These are phyloP conservation scores for Penicillium cataractarum DNA, from an alignment of 495 filamentous ascomycete genomes.

Conservation along the genomic window DNA sequence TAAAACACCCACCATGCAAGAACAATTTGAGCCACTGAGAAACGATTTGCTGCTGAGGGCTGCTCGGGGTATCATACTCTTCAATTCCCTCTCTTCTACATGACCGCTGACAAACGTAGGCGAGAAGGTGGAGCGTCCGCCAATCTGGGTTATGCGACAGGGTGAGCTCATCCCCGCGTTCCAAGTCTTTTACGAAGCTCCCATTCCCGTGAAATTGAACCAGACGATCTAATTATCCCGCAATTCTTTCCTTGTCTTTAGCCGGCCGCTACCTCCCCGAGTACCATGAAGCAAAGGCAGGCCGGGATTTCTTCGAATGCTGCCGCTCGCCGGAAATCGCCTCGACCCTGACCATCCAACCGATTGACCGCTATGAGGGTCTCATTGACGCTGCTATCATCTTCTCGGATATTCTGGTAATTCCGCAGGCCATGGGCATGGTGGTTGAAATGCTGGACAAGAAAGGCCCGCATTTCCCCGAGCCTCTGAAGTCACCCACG, in stretches of 20 bases:
- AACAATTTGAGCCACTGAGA: slow-evolving; percentile 75
- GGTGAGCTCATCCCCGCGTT: slow-evolving; percentile 53
- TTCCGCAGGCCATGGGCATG: slow-evolving; percentile 98
- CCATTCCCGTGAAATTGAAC: not conserved
- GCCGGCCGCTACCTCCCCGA: slow-evolving; percentile 97
- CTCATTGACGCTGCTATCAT: slow-evolving; percentile 97
- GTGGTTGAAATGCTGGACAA: slow-evolving; percentile 94
- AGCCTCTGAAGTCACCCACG: slow-evolving; percentile 74
- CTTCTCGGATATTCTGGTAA: slow-evolving; percentile 97
- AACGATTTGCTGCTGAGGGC: slow-evolving; percentile 90
- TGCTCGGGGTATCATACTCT: slow-evolving; percentile 68
- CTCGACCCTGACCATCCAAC: slow-evolving; percentile 88
- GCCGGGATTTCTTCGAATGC: slow-evolving; percentile 93
- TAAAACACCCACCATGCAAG: slow-evolving; percentile 53
- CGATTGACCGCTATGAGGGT: slow-evolving; percentile 85
- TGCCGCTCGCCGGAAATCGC: slow-evolving; percentile 92
- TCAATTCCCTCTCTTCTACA: slow-evolving; percentile 4
- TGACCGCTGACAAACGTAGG: slow-evolving; percentile 56
- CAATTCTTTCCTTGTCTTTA: slow-evolving; percentile 32
- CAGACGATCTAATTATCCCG: not conserved
- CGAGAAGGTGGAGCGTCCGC: slow-evolving; percentile 85
- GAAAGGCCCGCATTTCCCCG: slow-evolving; percentile 91
- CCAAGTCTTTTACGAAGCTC: not conserved
- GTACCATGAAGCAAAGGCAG: slow-evolving; percentile 91
- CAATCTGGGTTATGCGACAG: slow-evolving; percentile 99